Base-by-base conservation (phyloP, 306 rosid species). In the Luffa aegyptiaca region DNA sequence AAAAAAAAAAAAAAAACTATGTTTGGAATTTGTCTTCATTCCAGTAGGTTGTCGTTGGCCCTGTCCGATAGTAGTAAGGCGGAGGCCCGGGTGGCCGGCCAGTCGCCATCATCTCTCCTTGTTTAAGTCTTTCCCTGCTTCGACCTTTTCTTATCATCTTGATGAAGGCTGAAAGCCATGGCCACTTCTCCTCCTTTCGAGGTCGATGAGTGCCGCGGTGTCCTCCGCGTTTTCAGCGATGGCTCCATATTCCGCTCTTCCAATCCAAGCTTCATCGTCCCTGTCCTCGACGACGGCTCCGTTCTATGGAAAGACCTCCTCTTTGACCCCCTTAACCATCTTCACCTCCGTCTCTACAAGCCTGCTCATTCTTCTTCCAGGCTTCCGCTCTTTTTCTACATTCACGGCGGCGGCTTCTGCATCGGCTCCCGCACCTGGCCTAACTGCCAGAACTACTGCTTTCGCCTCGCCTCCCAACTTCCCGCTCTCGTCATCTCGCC, bases 351-450 rank as follows among this genome's bases (percentile, higher is more conserved):
- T 12, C 91, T 94, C 79, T 94, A 94, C 61, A 92, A 88, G 85
- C 98, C 96, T 1, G 83, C 89, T 0, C 63, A 52, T 1, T 48
- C 83, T 1, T 26, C 44, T 9, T 13, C 86, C 26, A 5, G 75
- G 84, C 92, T 94, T 48, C 96, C 97, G 0, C 8, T 94, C 18
- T 88, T 92, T 70, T 94, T 79, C 79, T 94, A 94, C 83, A 81
- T 94, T 51, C 98, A 92, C 41, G 98, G 98, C 1, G 98, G 98
- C 35, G 97, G 98, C 80, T 94, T 94, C 77, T 92, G 97, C 81
- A 94, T 94, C 86, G 93, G 98, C 86, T 94, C 98, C 0, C 96
- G 96, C 21, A 55, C 96, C 1, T 94, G 98, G 98, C 94, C 96
- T 2, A 87, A 92, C 63, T 94, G 88, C 77, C 97, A 94, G 6